Conservation (phyloP, 2,329 filamentous ascomycete genomes). For the Clonostachys rhizophaga region DNA sequence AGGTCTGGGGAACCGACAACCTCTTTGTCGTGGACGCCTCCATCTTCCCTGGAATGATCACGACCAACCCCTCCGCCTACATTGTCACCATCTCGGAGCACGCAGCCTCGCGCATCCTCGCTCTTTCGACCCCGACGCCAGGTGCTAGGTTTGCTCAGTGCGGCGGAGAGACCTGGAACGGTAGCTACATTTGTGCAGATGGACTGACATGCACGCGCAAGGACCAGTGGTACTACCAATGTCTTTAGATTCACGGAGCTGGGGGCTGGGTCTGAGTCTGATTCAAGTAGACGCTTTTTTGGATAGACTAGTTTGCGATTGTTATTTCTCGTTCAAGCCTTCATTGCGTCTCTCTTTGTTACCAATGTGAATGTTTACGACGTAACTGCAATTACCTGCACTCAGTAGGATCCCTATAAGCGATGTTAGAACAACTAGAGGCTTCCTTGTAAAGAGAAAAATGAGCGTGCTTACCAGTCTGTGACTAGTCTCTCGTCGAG, state of each 20-base stretch:
- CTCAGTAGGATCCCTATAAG: too few species aligned
- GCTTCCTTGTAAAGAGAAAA: too few species aligned
- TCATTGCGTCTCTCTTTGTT: too few species aligned
- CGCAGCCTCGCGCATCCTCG: slow-evolving; percentile 30
- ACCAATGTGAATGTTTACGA: too few species aligned
- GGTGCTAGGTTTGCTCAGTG: slow-evolving; percentile 9
- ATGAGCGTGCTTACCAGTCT: slow-evolving; percentile 40
- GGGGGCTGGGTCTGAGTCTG: too few species aligned
- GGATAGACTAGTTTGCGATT: too few species aligned
- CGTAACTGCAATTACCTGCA: too few species aligned
- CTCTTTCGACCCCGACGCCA: slow-evolving; percentile 4
- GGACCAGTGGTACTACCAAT: slow-evolving; percentile 10
- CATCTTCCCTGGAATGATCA: slow-evolving; percentile 65
- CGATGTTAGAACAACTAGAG: too few species aligned
- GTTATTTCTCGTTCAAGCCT: too few species aligned
- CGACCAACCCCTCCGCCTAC: slow-evolving; percentile 62
- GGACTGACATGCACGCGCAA: slow-evolving; percentile 8
- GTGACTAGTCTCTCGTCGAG: slow-evolving; percentile 72
- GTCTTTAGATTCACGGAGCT: neutral
- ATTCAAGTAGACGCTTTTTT: too few species aligned
- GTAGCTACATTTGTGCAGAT: slow-evolving; percentile 10
- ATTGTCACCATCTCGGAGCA: slow-evolving; percentile 62
- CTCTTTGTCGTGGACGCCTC: slow-evolving; percentile 64
- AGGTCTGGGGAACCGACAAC: slow-evolving; percentile 65
- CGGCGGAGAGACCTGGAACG: slow-evolving; percentile 12